Base-by-base conservation (phyloP, 2,329 filamentous ascomycete genomes). In the Fusarium annulatum region DNA sequence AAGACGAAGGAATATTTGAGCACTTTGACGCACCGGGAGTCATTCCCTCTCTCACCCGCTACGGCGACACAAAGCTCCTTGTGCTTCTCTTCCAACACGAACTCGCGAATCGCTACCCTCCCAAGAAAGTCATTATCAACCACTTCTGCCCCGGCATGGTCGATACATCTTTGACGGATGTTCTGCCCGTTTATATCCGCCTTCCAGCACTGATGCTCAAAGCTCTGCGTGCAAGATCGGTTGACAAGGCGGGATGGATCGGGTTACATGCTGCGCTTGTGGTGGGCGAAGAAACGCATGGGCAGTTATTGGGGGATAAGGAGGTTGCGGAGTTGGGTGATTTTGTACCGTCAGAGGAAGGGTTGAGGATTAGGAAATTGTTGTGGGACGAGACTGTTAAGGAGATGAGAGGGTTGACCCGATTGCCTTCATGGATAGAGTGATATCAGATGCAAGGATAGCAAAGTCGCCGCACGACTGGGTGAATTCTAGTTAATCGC, bases 241-340 rank as follows among this genome's bases (percentile, higher is more conserved):
- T 59, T 2, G 64, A 72, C 10, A 63, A 68, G 18, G 72, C 67
- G 1, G 72, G 42, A 2, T 74, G 70, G 65, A 72, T 74, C 8
- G 74, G 56, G 6, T 7, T 77, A 3, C 65, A 78, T 42, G 76
- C 76, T 4, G 68, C 57, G 3, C 23, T 74, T 3, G 65, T 76
- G 1, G 64, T 42, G 5, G 76, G 69, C 0, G 15, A 58, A 1
- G 75, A 73, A 39, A 62, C 74, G 2, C 72, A 77, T 42, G 75
- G 75, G 0, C 36, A 43, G 34, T 45, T 65, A 60, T 15, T 76
- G n/a, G 60, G 28, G 9, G 73, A 76, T 33, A 72, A 63, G 2
- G 28, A 63, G 18, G 3, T 63, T 28, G 42, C n/a, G 5, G 53
- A 63, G 18, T 19, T 60, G 36, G 53, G 61, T 2, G 55, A 23